phyloP scores from a whole-genome alignment of 164 flowering plant species.

The Umbilicus rupestris region DNA sequence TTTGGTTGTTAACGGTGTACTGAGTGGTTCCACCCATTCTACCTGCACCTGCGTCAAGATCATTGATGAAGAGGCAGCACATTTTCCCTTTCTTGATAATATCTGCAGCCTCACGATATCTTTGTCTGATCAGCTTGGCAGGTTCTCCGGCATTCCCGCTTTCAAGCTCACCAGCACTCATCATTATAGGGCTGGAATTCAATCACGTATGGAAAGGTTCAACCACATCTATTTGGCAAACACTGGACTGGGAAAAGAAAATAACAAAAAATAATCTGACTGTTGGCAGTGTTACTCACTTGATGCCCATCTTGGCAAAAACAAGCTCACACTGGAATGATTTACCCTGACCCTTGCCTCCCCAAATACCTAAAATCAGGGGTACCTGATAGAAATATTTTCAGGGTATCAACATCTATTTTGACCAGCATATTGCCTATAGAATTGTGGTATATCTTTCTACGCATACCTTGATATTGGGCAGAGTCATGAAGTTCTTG shows the following conservation, averaged over 20 bases:
- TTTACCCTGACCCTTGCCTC: constrained; percentile 36
- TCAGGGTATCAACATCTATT: background rate
- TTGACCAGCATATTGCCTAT: background rate
- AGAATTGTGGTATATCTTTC: no score
- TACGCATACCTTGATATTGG: constrained; percentile 15
- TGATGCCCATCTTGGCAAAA: constrained; percentile 20
- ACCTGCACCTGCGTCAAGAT: constrained; percentile 44
- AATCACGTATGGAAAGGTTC: background rate
- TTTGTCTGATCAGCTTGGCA: constrained; percentile 37
- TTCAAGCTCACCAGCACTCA: constrained; percentile 48
- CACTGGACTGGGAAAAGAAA: background rate
- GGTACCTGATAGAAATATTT: constrained; percentile 18
- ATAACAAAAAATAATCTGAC: background rate
- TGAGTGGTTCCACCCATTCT: constrained; percentile 39
- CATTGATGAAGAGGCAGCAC: constrained; percentile 43
- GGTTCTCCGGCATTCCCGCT: constrained; percentile 52
- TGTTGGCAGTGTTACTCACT: constrained; percentile 11
- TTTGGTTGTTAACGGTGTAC: constrained; percentile 45
- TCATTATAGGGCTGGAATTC: constrained; percentile 34
- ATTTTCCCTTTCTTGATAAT: constrained; percentile 36
- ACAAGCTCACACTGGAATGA: constrained; percentile 35
- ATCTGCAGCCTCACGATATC: constrained; percentile 46
- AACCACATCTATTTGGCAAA: background rate
- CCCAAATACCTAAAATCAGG: constrained; percentile 30
- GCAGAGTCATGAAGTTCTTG: constrained; percentile 19